Conservation (phyloP, 1,139 yeast genomes). For the Pichia inconspicua region DNA sequence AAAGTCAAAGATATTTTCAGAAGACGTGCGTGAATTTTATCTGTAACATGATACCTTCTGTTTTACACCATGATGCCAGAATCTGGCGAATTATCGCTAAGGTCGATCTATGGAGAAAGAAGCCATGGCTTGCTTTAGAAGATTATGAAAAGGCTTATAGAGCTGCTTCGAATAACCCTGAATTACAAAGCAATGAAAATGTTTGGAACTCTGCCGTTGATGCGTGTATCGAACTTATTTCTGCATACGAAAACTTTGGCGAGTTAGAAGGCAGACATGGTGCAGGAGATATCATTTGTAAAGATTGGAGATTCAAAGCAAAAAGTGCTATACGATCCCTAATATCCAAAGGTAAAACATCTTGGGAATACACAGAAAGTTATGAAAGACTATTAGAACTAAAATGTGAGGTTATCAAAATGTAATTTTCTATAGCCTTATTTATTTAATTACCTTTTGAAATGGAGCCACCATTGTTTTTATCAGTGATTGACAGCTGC, state of each 20-base stretch:
- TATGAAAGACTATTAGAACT: slow-evolving; percentile 59
- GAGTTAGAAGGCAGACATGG: slow-evolving; percentile 79
- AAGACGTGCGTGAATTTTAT: slow-evolving; percentile 60
- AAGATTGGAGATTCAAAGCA: slow-evolving; percentile 87
- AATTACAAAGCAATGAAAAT: slow-evolving; percentile 51
- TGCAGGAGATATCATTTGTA: slow-evolving; percentile 77
- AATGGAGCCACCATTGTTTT: not conserved
- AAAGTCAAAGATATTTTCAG: slow-evolving; percentile 49
- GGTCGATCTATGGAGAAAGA: slow-evolving; percentile 80
- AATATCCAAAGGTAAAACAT: slow-evolving; percentile 69
- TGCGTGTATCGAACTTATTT: slow-evolving; percentile 68
- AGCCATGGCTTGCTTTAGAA: slow-evolving; percentile 83
- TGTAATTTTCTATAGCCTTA: not conserved
- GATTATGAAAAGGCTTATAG: slow-evolving; percentile 84
- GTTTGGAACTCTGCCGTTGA: slow-evolving; percentile 80
- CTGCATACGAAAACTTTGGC: slow-evolving; percentile 84
- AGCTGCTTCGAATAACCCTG: slow-evolving; percentile 58
- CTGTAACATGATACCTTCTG: slow-evolving; percentile 56
- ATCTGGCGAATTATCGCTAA: slow-evolving; percentile 79
- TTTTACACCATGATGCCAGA: slow-evolving; percentile 63
- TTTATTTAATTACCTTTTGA: not conserved
- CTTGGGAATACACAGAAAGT: slow-evolving; percentile 76
- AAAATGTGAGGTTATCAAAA: slow-evolving; percentile 34
- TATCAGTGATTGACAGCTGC: not conserved
- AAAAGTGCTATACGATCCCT: slow-evolving; percentile 63